phyloP scores from a whole-genome alignment of 805 yeast species.

The Wickerhamomyces rabaulensis region DNA sequence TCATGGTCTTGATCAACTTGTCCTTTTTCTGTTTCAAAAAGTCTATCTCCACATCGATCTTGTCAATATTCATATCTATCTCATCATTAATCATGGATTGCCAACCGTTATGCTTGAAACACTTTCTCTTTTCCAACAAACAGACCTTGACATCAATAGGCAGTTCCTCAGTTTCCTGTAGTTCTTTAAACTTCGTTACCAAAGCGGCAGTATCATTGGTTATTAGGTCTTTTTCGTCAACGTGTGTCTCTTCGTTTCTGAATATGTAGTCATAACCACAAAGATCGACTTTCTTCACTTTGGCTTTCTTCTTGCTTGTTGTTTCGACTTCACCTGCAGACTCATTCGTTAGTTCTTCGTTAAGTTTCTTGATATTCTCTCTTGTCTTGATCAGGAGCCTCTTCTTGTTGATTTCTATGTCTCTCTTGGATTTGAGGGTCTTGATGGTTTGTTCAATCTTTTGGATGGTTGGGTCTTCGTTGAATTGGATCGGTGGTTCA shows the following conservation, averaged over 20 bases:
- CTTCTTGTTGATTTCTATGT: constrained; percentile 8
- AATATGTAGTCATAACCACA: constrained; percentile 46
- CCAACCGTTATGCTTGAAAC: constrained; percentile 53
- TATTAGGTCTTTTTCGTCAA: constrained; percentile 16
- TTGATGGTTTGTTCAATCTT: constrained; percentile 1
- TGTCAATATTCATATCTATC: constrained; percentile 30
- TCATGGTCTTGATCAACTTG: constrained; percentile 31
- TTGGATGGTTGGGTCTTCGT: constrained; percentile 8
- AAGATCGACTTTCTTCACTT: constrained; percentile 37
- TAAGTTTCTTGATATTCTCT: constrained; percentile 23
- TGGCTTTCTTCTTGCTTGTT: constrained; percentile 11
- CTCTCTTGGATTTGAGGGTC: background rate
- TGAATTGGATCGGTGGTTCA: constrained; percentile 27
- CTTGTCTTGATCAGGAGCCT: constrained; percentile 17
- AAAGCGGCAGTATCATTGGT: constrained; percentile 11
- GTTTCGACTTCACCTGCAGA: constrained; percentile 1
- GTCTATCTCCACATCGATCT: constrained; percentile 16
- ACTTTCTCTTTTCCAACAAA: constrained; percentile 48
- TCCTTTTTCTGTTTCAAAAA: constrained; percentile 25
- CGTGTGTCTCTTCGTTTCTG: constrained; percentile 4
- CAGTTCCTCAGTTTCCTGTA: constrained; percentile 4
- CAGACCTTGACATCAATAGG: constrained; percentile 29
- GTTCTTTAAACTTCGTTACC: constrained; percentile 2
- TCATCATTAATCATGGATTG: constrained; percentile 29
- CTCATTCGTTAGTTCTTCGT: constrained; percentile 17